Conservation (phyloP, 768 basidiomycete genomes). For the Tricholoma matsutake region DNA sequence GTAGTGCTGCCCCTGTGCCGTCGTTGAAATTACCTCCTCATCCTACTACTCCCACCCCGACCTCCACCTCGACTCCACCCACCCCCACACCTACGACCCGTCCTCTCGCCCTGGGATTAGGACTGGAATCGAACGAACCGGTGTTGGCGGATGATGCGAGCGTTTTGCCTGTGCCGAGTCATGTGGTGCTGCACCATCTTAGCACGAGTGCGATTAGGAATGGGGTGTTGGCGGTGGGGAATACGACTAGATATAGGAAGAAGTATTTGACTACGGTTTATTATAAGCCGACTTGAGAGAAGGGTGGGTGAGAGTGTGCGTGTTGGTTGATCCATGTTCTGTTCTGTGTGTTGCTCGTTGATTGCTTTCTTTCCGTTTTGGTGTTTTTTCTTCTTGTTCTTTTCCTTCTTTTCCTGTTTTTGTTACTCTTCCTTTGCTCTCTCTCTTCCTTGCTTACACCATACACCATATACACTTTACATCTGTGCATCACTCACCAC, state of each 20-base stretch:
- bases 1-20: not conserved
- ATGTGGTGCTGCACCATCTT: constrained; percentile 92
- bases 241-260: constrained; percentile 86
- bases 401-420: no score
- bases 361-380: no score
- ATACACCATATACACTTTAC: no score
- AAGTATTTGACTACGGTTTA: constrained; percentile 90
- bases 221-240: constrained; percentile 89
- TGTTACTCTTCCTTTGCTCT: no score
- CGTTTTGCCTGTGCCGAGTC: constrained; percentile 88
- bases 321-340: no score
- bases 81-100: constrained; percentile 2
- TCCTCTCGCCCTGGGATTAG: constrained; percentile 13
- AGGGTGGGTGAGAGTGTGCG: no score
- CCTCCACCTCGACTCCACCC: not conserved
- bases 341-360: no score
- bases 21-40: not conserved
- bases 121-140: constrained; percentile 26
- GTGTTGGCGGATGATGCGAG: constrained; percentile 82
- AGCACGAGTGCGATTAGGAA: constrained; percentile 94
- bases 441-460: no score
- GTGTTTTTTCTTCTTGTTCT: no score
- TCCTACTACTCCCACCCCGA: not conserved
- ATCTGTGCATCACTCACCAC: no score
- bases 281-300: constrained; percentile 61